Evolutionary conservation across 108 stramenopile genomes (phyloP).

Genomic region (Aurantiochytrium sp.): DNA sequence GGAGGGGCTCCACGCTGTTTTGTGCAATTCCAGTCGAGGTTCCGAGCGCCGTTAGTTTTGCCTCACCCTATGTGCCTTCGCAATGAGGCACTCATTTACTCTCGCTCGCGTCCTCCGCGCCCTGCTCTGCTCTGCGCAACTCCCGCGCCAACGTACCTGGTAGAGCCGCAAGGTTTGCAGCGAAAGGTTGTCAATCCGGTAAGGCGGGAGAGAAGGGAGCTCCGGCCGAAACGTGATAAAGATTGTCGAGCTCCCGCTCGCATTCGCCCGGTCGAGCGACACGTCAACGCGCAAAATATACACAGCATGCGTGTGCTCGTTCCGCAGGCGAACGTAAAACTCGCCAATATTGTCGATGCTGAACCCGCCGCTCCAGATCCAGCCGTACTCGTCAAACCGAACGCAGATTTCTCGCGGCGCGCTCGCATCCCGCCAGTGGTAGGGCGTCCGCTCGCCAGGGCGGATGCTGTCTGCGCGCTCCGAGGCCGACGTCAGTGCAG

Average conservation of each 20-base stretch:
- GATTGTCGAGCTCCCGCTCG: neutral
- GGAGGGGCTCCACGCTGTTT: neutral
- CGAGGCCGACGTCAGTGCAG: neutral
- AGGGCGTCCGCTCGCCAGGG: neutral
- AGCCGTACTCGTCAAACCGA: conserved; percentile 24
- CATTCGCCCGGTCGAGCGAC: neutral
- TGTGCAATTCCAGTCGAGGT: neutral
- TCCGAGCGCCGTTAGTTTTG: too few species aligned
- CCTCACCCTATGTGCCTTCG: too few species aligned
- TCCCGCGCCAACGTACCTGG: conserved; percentile 31
- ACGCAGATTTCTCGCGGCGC: conserved; percentile 18
- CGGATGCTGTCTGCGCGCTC: conserved; percentile 20
- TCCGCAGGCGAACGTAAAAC: conserved; percentile 1
- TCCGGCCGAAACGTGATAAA: conserved; percentile 13
- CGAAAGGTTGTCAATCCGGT: conserved; percentile 7
- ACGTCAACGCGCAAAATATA: conserved; percentile 11
- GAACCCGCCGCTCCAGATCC: conserved; percentile 27
- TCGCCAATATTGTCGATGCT: conserved; percentile 10
- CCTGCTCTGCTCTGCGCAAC: too few species aligned
- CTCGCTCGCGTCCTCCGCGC: neutral
- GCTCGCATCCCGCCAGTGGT: neutral
- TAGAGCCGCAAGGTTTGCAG: neutral
- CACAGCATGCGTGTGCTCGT: conserved; percentile 15
- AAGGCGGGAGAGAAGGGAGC: neutral
- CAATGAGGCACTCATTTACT: too few species aligned